phyloP scores from a whole-genome alignment of 805 yeast genomes.

The Candida namnaoensis region DNA sequence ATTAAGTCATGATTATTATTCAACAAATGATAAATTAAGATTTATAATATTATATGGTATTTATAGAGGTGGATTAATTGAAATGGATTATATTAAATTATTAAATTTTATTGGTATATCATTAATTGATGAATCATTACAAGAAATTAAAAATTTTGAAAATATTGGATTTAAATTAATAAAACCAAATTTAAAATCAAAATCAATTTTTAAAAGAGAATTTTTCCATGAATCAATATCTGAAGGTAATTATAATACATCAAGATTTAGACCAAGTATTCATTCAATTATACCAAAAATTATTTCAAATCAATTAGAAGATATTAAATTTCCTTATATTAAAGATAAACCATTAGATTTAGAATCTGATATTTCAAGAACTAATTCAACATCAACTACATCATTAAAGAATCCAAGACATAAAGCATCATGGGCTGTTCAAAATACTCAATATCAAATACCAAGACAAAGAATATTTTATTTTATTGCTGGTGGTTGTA shows the following conservation, averaged over 20 bases:
- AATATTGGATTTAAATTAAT: constrained; percentile 50
- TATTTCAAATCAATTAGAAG: constrained; percentile 44
- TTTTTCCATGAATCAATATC: constrained; percentile 45
- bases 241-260: constrained; percentile 42
- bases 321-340: constrained; percentile 59
- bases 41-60: constrained; percentile 66
- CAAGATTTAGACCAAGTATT: constrained; percentile 67
- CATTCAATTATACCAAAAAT: constrained; percentile 48
- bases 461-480: constrained; percentile 66
- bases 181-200: constrained; percentile 29
- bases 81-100: constrained; percentile 63
- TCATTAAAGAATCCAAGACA: constrained; percentile 66
- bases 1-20: constrained; percentile 39
- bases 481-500: constrained; percentile 84
- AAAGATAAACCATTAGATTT: constrained; percentile 62
- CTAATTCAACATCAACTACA: constrained; percentile 25
- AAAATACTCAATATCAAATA: constrained; percentile 22
- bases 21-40: constrained; percentile 63
- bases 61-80: constrained; percentile 75
- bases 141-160: constrained; percentile 49
- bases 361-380: constrained; percentile 22
- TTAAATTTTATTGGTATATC: constrained; percentile 42
- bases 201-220: constrained; percentile 33
- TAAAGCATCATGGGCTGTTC: constrained; percentile 70
- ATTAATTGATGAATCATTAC: constrained; percentile 35